These are phyloP conservation scores for Psophocarpus tetragonolobus DNA, from an alignment of 306 rosid species.

Conservation along the genomic window DNA sequence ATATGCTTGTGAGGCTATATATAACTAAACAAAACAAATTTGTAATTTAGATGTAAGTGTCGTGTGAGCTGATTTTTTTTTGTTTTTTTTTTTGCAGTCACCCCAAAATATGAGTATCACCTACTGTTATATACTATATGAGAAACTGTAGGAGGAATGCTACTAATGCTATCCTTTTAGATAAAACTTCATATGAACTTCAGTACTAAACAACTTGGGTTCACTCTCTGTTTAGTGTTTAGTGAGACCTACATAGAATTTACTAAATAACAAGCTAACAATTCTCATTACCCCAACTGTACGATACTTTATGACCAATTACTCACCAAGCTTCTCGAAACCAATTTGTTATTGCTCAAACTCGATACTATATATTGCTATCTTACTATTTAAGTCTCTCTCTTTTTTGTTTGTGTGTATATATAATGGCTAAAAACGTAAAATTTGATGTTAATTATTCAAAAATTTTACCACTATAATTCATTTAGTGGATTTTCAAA, in stretches of 20 bases:
- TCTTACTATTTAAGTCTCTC: not conserved
- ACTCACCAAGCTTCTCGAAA: not conserved
- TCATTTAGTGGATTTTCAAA: no score
- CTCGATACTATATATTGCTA: not conserved
- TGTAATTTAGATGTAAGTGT: not conserved
- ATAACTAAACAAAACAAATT: not conserved
- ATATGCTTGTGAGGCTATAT: not conserved
- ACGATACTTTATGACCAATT: not conserved
- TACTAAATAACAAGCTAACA: not conserved
- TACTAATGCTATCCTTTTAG: not conserved
- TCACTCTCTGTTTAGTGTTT: not conserved
- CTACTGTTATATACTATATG: not conserved
- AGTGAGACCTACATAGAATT: not conserved
- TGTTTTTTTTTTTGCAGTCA: not conserved
- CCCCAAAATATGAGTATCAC: not conserved
- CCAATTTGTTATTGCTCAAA: not conserved
- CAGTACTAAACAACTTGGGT: not conserved
- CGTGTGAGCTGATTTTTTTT: not conserved
- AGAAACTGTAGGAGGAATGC: not conserved
- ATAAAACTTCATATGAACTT: not conserved
- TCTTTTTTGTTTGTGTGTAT: no score
- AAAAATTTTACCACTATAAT: no score
- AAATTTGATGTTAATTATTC: no score
- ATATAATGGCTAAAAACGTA: no score
- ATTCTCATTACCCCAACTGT: not conserved